phyloP scores from a whole-genome alignment of 306 rosid species.

The Lotus japonicus region DNA sequence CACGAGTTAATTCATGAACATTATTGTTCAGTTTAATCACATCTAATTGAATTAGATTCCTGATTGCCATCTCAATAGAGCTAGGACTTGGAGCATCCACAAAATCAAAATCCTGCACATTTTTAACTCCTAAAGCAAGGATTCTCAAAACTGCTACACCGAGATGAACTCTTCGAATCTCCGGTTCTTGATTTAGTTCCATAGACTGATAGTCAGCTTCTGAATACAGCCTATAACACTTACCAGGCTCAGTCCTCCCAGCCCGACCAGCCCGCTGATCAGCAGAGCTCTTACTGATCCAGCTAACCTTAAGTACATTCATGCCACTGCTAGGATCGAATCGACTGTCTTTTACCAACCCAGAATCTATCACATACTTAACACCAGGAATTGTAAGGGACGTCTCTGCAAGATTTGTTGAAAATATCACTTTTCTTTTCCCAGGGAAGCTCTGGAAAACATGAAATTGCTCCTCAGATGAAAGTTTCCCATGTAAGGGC shows the following conservation, averaged over 20 bases:
- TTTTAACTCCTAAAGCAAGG: slow-evolving; percentile 76
- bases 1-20: slow-evolving; percentile 51
- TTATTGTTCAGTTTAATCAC: slow-evolving; percentile 44
- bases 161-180: slow-evolving; percentile 93
- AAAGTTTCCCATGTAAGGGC: slow-evolving; percentile 85
- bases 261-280: slow-evolving; percentile 95
- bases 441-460: slow-evolving; percentile 67
- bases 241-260: slow-evolving; percentile 92
- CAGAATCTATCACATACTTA: slow-evolving; percentile 84
- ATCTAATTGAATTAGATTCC: slow-evolving; percentile 68
- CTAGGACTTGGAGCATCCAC: slow-evolving; percentile 83
- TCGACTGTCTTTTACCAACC: slow-evolving; percentile 74
- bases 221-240: slow-evolving; percentile 83
- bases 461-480: slow-evolving; percentile 63
- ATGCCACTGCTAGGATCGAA: slow-evolving; percentile 85
- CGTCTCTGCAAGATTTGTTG: slow-evolving; percentile 95
- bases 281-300: slow-evolving; percentile 91
- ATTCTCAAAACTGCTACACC: slow-evolving; percentile 90
- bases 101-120: slow-evolving; percentile 71
- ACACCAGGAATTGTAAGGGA: slow-evolving; percentile 96
- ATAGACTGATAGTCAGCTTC: slow-evolving; percentile 61
- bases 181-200: slow-evolving; percentile 85
- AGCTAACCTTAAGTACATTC: slow-evolving; percentile 83
- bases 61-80: slow-evolving; percentile 75
- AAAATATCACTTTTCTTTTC: slow-evolving; percentile 76